phyloP scores from a whole-genome alignment of 768 basidiomycete genomes.

The Coprinellus aureogranulatus region DNA sequence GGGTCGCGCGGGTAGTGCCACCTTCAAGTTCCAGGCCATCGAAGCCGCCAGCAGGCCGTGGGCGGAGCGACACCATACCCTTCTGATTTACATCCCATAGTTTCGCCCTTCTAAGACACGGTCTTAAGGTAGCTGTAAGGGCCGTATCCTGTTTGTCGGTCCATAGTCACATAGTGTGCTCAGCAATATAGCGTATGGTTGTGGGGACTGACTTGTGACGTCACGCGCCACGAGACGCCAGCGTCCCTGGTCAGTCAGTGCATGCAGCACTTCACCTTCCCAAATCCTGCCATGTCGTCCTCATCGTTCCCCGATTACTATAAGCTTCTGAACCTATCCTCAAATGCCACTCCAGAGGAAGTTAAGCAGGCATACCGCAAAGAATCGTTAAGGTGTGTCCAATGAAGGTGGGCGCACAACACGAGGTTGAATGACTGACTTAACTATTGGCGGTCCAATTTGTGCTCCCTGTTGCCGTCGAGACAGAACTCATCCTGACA shows the following conservation, averaged over 20 bases:
- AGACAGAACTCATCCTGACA: constrained; percentile 92
- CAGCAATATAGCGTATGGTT: no score
- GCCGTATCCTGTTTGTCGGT: no score
- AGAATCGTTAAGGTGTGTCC: constrained; percentile 68
- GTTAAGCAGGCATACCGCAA: constrained; percentile 75
- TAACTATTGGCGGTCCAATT: no score
- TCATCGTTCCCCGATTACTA: constrained; percentile 82
- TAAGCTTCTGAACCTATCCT: constrained; percentile 53
- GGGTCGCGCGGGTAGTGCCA: not conserved
- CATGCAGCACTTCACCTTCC: not conserved
- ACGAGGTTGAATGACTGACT: no score
- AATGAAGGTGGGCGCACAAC: no score
- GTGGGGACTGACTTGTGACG: constrained; percentile 26
- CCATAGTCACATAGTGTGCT: no score
- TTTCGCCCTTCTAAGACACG: no score
- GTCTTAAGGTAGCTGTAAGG: no score
- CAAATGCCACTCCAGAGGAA: constrained; percentile 64
- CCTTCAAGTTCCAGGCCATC: not conserved
- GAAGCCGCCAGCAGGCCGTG: not conserved
- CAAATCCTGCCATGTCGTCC: constrained; percentile 51
- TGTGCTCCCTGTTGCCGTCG: no score
- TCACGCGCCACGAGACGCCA: constrained; percentile 18
- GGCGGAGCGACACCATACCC: not conserved
- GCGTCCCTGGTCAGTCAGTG: no score
- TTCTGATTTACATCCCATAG: no score